These are phyloP conservation scores for Hirschioporus abietinus DNA, from an alignment of 768 basidiomycete species.

Conservation along the genomic window DNA sequence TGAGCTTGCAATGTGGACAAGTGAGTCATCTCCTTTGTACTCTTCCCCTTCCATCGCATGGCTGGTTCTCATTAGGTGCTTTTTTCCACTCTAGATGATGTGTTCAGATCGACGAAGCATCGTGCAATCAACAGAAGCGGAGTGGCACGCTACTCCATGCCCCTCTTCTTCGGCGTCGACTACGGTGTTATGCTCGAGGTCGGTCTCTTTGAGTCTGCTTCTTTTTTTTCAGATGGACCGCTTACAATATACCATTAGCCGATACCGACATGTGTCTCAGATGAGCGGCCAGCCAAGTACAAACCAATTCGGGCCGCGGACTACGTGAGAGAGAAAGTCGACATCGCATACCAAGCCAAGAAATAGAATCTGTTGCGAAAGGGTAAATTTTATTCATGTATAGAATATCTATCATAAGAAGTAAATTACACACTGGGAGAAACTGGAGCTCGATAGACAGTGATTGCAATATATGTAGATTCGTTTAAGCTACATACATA, in stretches of 20 bases:
- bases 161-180: slow-evolving; percentile 84
- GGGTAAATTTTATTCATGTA: too few relatives aligned
- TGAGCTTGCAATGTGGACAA: slow-evolving; percentile 87
- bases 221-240: slow-evolving; percentile 37
- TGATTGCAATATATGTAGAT: too few relatives aligned
- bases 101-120: slow-evolving; percentile 57
- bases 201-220: slow-evolving; percentile 14
- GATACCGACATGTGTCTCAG: slow-evolving; percentile 27
- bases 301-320: slow-evolving; percentile 76
- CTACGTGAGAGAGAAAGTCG: slow-evolving; percentile 72
- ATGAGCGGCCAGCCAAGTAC: slow-evolving; percentile 59
- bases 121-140: slow-evolving; percentile 78
- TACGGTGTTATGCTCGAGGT: slow-evolving; percentile 77
- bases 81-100: slow-evolving; percentile 36
- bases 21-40: slow-evolving; percentile 34
- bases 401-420: too few relatives aligned
- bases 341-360: slow-evolving; percentile 52
- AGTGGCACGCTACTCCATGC: slow-evolving; percentile 72
- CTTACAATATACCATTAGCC: not conserved
- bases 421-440: too few relatives aligned
- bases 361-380: too few relatives aligned
- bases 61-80: too few relatives aligned
- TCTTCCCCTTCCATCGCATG: too few relatives aligned
- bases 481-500: too few relatives aligned
- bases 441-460: too few relatives aligned